Evolutionary conservation across 352 stramenopile species (phyloP).

Genomic region (Globisporangium ultimum): DNA sequence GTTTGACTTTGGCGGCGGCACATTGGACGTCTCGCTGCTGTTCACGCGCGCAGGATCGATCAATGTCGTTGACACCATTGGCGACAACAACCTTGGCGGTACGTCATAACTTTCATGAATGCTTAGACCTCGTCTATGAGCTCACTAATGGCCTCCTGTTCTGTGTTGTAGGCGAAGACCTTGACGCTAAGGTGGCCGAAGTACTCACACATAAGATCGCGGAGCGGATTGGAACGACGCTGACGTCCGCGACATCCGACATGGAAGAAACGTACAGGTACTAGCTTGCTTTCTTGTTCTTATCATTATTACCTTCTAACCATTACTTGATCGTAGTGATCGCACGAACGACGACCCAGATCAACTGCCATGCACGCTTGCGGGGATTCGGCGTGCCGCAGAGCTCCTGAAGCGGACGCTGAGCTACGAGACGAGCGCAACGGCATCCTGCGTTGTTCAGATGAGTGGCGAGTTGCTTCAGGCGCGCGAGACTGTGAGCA

Average conservation of each 20-base stretch:
- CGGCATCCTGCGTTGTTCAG: conserved; percentile 31
- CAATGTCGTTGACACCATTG: conserved; percentile 93
- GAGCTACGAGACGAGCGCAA: conserved; percentile 23
- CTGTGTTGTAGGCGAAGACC: conserved; percentile 66
- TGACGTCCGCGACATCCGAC: conserved; percentile 25
- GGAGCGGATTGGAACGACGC: conserved; percentile 21
- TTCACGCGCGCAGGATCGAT: conserved; percentile 91
- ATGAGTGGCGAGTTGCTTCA: background rate
- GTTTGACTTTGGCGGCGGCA: conserved; percentile 97
- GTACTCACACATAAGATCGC: conserved; percentile 87
- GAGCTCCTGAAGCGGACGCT: conserved; percentile 57
- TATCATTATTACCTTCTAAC: too few relatives aligned
- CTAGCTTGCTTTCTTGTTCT: background rate
- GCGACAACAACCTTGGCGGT: conserved; percentile 94
- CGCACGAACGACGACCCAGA: conserved; percentile 14
- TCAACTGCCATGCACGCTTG: conserved; percentile 41
- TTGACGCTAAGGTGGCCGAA: conserved; percentile 89
- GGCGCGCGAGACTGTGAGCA: conserved; percentile 2
- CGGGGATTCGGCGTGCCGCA: conserved; percentile 49
- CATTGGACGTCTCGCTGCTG: conserved; percentile 95
- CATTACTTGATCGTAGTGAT: background rate
- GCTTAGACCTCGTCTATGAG: too few relatives aligned
- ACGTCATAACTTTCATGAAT: background rate
- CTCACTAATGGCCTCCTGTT: background rate
- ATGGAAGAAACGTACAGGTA: conserved; percentile 17